Base-by-base conservation (phyloP, 495 filamentous ascomycete species). In the Sabuloglossum arenarium region DNA sequence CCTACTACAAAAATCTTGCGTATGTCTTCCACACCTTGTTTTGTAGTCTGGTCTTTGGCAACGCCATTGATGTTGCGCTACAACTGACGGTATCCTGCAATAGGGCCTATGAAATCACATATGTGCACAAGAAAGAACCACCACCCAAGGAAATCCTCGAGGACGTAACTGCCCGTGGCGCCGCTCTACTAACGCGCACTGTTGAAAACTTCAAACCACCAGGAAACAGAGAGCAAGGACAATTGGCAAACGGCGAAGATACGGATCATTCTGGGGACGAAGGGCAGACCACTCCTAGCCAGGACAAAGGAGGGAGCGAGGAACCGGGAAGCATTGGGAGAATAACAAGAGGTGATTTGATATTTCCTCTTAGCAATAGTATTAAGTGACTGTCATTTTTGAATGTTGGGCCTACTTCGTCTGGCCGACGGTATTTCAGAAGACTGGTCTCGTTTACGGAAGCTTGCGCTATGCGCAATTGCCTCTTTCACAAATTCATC, bases 141-240 rank as follows among this genome's bases (percentile, higher is more conserved):
- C 86, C 86, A 11, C 85, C 85, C 19, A 84, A 80, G 59, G 82
- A 88, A 65, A 88, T 88, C 51, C 72, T 91, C 14, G 86, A 91
- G 64, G 76, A 83, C 43, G 66, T 79, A 6, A 83, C 81, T 8
- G 84, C 84, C 27, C 87, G 85, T 61, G 82, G 85, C 31, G 85
- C 79, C 6, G 77, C 80, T 47, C 73, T 91, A 3, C 68, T 88
- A 59, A 85, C 76, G n/a, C 77, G 86, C 25, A 90, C 84, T 0
- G 57, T 81, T 19, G 85, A 88, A 57, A 88, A 86, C 62, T 88
- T 78, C 63, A 63, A 68, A 52, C 70, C 62, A 60, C 70, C 69
- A 29, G 61, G 55, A 3, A 63, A 57, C 50, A 63, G 63, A 46
- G 69, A 71, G 55, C 57, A 66, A 51, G 63, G 57, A 45, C 63